phyloP scores from a whole-genome alignment of 805 yeast species.

The Pichia gijzeniarum region DNA sequence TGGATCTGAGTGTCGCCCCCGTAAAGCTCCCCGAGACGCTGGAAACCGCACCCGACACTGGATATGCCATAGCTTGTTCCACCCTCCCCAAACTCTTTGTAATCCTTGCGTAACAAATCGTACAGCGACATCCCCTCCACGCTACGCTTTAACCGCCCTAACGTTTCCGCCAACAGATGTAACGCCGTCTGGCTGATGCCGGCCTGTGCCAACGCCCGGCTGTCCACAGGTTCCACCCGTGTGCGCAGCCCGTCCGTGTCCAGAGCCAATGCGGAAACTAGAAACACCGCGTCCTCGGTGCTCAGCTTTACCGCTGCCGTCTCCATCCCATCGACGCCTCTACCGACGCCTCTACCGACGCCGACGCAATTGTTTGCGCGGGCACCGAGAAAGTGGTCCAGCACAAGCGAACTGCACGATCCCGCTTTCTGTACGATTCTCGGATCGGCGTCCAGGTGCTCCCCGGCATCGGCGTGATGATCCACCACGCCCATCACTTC shows the following conservation, averaged over 20 bases:
- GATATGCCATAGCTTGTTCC: neutral
- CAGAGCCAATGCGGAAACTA: slow-evolving; percentile 5
- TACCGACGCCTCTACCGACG: too few relatives aligned
- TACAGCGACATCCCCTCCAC: slow-evolving; percentile 49
- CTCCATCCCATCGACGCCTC: neutral
- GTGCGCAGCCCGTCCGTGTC: slow-evolving; percentile 4
- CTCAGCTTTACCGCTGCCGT: neutral
- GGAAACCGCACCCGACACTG: neutral
- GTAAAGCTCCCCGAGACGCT: neutral
- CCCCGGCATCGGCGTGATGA: slow-evolving; percentile 74
- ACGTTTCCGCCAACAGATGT: neutral
- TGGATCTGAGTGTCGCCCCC: neutral
- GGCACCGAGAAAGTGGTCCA: slow-evolving; percentile 27
- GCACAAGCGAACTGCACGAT: slow-evolving; percentile 73
- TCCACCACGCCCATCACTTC: slow-evolving; percentile 63
- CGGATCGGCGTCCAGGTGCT: slow-evolving; percentile 47
- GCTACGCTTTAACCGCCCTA: neutral
- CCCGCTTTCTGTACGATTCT: slow-evolving; percentile 59
- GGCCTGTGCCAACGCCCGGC: neutral
- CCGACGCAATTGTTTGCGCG: too few relatives aligned
- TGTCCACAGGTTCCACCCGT: slow-evolving; percentile 1
- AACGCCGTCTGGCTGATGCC: neutral
- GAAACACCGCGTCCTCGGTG: slow-evolving; percentile 3
- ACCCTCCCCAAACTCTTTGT: slow-evolving; percentile 51
- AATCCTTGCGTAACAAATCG: slow-evolving; percentile 77